phyloP scores from a whole-genome alignment of 495 filamentous ascomycete genomes.

The Penicillium herquei region DNA sequence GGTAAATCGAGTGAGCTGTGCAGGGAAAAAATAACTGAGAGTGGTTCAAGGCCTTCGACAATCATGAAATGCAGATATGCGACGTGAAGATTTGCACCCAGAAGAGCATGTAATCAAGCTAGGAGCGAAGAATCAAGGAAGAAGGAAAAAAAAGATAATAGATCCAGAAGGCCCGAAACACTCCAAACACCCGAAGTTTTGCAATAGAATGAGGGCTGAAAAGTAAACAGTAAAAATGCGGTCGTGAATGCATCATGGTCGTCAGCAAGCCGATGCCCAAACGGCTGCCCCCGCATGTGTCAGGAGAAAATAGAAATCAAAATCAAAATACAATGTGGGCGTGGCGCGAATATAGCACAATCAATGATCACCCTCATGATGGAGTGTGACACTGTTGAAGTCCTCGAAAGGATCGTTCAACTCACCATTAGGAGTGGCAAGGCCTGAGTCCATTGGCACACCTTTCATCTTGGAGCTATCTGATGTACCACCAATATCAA shows the following conservation, averaged over 20 bases:
- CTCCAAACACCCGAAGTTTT: constrained; percentile 30
- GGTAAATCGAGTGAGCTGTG: constrained; percentile 1
- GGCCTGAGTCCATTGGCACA: constrained; percentile 79
- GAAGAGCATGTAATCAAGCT: too few species aligned
- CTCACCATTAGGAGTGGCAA: constrained; percentile 82
- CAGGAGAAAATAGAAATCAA: constrained; percentile 14
- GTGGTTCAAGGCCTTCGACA: constrained; percentile 11
- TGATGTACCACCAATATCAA: constrained; percentile 72
- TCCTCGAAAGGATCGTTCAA: constrained; percentile 94
- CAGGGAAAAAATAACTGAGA: not conserved
- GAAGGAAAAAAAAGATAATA: constrained; percentile 17
- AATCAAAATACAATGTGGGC: constrained; percentile 11
- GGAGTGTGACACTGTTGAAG: constrained; percentile 96
- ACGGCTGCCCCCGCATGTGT: constrained; percentile 20
- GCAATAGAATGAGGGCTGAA: constrained; percentile 15
- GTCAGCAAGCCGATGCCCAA: constrained; percentile 33
- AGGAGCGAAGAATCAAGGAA: constrained; percentile 6
- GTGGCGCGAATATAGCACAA: constrained; percentile 1
- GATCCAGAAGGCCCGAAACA: constrained; percentile 23
- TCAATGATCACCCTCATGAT: constrained; percentile 81
- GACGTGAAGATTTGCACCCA: constrained; percentile 6
- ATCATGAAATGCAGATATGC: constrained; percentile 21
- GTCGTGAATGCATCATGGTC: constrained; percentile 44
- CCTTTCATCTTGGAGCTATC: constrained; percentile 61
- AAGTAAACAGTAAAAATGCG: constrained; percentile 19